A percentile compares a stretch with the other conserved stretches of the same genome.
phyloP scores from a whole-genome alignment of 2,329 filamentous ascomycete genomes.

The Fusarium duplospermum region DNA sequence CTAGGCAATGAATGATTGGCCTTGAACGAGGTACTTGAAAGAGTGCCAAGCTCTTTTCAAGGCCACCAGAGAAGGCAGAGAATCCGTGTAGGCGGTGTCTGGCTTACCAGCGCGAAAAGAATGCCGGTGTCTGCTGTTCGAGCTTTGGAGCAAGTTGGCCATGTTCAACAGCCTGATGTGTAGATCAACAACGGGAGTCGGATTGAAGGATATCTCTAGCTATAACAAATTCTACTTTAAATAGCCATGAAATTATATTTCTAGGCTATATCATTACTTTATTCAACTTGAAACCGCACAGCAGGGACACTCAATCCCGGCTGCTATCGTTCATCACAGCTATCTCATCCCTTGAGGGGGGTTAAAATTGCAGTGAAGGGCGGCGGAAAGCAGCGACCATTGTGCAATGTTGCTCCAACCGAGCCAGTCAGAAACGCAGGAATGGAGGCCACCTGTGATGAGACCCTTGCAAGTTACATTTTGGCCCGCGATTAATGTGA shows the following conservation, averaged over 20 bases:
- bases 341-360: neutral
- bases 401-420: too few relatives aligned
- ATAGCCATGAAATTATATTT: neutral
- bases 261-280: neutral
- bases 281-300: neutral
- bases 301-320: neutral
- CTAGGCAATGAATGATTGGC: neutral
- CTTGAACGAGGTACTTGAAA: neutral
- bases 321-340: neutral
- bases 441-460: neutral
- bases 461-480: neutral
- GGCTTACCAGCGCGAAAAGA: neutral
- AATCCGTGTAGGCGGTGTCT: neutral
- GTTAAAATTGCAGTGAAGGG: conserved; percentile 1
- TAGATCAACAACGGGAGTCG: neutral
- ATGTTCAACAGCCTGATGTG: neutral
- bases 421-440: neutral
- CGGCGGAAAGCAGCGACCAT: too few relatives aligned
- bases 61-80: neutral
- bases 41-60: neutral
- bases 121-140: too few relatives aligned
- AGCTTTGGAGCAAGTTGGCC: neutral
- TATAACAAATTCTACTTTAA: neutral
- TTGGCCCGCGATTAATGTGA: neutral
- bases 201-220: neutral